phyloP scores from a whole-genome alignment of 257 asterid species.

The Nicotiana undulata region DNA sequence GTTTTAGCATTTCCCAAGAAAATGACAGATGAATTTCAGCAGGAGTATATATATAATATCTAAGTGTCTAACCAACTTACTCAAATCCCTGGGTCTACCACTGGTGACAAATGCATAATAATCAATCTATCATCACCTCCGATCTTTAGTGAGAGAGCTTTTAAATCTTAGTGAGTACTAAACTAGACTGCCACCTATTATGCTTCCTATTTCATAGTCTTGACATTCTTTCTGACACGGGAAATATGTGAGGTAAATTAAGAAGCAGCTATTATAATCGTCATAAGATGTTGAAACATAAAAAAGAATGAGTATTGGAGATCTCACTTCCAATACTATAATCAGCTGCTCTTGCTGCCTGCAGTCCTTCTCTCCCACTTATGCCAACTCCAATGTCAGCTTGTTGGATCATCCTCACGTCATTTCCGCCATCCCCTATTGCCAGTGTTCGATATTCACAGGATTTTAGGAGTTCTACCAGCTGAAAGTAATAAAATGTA shows the following conservation, averaged over 20 bases:
- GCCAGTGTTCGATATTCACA: slow-evolving; percentile 98
- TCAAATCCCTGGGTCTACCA: neutral
- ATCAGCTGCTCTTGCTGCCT: slow-evolving; percentile 99
- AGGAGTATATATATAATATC: neutral
- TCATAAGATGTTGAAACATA: too few relatives aligned
- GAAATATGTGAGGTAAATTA: neutral
- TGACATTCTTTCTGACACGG: neutral
- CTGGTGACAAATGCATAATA: neutral
- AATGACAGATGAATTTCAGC: neutral
- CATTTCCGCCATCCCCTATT: slow-evolving; percentile 99
- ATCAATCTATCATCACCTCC: neutral
- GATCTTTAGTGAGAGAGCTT: neutral
- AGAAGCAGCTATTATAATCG: neutral
- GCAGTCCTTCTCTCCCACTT: slow-evolving; percentile 99
- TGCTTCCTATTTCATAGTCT: neutral
- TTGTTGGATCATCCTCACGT: slow-evolving; percentile 99
- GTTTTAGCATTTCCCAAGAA: neutral
- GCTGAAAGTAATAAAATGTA: slow-evolving; percentile 33
- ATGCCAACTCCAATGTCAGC: slow-evolving; percentile 99
- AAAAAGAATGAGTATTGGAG: slow-evolving; percentile 7
- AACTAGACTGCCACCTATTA: neutral
- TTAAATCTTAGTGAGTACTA: neutral
- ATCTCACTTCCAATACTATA: slow-evolving; percentile 97
- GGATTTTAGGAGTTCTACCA: slow-evolving; percentile 84
- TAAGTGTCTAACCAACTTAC: neutral